Evolutionary conservation across 495 filamentous ascomycete species (phyloP).

Genomic region (Lichenothelia convexa): DNA sequence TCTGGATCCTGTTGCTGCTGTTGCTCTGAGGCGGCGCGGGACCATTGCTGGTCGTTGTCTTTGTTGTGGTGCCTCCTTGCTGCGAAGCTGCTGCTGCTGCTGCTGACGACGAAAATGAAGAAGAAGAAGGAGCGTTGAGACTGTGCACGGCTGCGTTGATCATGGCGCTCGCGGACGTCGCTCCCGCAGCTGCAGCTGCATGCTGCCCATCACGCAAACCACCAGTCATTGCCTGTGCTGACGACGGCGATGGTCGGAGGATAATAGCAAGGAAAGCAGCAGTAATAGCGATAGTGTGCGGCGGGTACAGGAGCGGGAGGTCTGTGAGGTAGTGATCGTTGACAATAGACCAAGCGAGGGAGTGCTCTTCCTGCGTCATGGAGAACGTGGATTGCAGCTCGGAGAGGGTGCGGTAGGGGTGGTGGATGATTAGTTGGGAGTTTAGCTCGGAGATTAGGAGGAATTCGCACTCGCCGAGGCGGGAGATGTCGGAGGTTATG

Average conservation of each 20-base stretch:
- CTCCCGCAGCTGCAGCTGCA: constrained; percentile 13
- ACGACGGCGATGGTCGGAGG: constrained; percentile 38
- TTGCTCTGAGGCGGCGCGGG: background rate
- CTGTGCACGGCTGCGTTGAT: background rate
- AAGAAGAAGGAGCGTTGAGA: no score
- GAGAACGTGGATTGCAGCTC: constrained; percentile 50
- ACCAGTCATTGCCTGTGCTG: constrained; percentile 25
- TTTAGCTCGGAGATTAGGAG: constrained; percentile 87
- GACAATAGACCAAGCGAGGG: constrained; percentile 69
- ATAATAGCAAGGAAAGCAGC: constrained; percentile 76
- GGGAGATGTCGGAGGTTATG: constrained; percentile 62
- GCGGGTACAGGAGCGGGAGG: constrained; percentile 69
- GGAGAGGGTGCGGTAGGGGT: constrained; percentile 82
- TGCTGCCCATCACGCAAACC: no score
- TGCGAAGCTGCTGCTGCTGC: background rate
- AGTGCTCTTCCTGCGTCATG: constrained; percentile 58
- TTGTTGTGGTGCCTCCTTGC: no score
- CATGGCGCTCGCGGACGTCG: background rate
- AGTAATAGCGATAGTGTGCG: constrained; percentile 78
- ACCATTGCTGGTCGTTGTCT: no score
- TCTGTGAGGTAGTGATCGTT: constrained; percentile 96
- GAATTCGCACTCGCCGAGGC: constrained; percentile 92
- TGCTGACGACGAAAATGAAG: no score
- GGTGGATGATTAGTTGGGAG: constrained; percentile 85
- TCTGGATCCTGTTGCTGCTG: constrained; percentile 40